Conservation (phyloP, 2,329 filamentous ascomycete genomes). For the Aureobasidium sp. region DNA sequence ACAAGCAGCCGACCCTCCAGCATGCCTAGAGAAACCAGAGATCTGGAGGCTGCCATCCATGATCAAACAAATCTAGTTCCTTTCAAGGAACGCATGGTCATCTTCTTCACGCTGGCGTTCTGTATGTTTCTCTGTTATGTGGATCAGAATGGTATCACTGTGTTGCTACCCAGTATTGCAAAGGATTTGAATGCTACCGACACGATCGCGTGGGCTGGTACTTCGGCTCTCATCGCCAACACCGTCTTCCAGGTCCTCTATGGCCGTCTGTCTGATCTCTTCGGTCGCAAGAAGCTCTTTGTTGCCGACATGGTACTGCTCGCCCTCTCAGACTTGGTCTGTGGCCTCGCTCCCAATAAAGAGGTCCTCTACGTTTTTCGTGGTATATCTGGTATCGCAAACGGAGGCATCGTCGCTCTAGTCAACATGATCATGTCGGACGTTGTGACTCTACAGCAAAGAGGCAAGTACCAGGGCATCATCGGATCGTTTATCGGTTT, state of each 20-base stretch:
- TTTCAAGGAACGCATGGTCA: slow-evolving; percentile 41
- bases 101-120: slow-evolving; percentile 47
- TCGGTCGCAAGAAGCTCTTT: slow-evolving; percentile 49
- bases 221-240: slow-evolving; percentile 48
- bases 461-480: slow-evolving; percentile 18
- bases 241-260: slow-evolving; percentile 61
- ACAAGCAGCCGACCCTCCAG: no score
- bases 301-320: slow-evolving; percentile 48
- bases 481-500: slow-evolving; percentile 36
- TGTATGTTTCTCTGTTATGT: slow-evolving; percentile 50
- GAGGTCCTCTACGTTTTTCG: slow-evolving; percentile 32
- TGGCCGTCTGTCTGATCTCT: slow-evolving; percentile 37
- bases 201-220: slow-evolving; percentile 52
- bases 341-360: slow-evolving; percentile 43
- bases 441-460: slow-evolving; percentile 22
- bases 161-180: slow-evolving; percentile 33
- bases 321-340: slow-evolving; percentile 51
- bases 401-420: slow-evolving; percentile 24
- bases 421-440: slow-evolving; percentile 28
- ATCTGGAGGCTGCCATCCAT: slow-evolving; percentile 39
- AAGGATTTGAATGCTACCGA: slow-evolving; percentile 34
- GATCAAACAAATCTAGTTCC: slow-evolving; percentile 55
- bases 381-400: slow-evolving; percentile 22
- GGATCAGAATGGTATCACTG: slow-evolving; percentile 51
- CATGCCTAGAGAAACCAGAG: slow-evolving; percentile 15